A percentile compares a stretch with the other conserved stretches of the same genome.
These are phyloP conservation scores for Dothiorella sarmentorum DNA, from an alignment of 2,329 filamentous ascomycete genomes.

Conservation along the genomic window DNA sequence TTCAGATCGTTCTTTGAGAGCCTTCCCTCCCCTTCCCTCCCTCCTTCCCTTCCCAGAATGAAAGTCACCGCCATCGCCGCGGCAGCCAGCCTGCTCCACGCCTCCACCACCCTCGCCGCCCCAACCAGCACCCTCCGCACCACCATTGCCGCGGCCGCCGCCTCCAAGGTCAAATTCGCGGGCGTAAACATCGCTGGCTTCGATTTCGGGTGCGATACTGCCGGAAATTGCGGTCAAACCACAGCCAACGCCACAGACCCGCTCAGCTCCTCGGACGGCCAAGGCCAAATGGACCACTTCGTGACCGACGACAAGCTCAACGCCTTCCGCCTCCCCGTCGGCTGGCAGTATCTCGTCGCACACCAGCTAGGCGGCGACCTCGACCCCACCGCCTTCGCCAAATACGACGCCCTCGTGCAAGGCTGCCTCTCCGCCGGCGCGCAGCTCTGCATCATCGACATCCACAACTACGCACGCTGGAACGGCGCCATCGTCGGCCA, in stretches of 20 bases:
- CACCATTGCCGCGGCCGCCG: background rate
- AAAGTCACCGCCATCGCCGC: background rate
- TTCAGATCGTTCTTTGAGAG: background rate
- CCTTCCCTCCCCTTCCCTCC: background rate
- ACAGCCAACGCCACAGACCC: conserved; percentile 24
- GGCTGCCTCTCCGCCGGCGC: conserved; percentile 56
- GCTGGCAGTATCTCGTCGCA: conserved; percentile 60
- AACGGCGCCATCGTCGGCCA: conserved; percentile 63
- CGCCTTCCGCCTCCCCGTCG: conserved; percentile 55
- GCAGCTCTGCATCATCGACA: conserved; percentile 55
- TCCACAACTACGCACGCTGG: conserved; percentile 52
- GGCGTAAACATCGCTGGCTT: conserved; percentile 48
- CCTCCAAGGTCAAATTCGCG: conserved; percentile 26
- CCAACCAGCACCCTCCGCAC: background rate
- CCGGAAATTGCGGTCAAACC: conserved; percentile 26
- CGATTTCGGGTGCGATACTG: conserved; percentile 46
- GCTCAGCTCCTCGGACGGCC: conserved; percentile 34
- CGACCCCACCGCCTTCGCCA: conserved; percentile 46
- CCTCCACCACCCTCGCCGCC: background rate
- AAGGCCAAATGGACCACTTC: conserved; percentile 57
- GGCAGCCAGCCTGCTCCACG: background rate
- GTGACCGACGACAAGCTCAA: conserved; percentile 53
- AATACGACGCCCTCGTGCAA: conserved; percentile 56
- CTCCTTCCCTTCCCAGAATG: background rate
- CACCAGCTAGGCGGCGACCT: conserved; percentile 51